These are phyloP conservation scores for Spinellus fusiger DNA, from an alignment of 192 early-diverging fungal genomes.

Conservation along the genomic window DNA sequence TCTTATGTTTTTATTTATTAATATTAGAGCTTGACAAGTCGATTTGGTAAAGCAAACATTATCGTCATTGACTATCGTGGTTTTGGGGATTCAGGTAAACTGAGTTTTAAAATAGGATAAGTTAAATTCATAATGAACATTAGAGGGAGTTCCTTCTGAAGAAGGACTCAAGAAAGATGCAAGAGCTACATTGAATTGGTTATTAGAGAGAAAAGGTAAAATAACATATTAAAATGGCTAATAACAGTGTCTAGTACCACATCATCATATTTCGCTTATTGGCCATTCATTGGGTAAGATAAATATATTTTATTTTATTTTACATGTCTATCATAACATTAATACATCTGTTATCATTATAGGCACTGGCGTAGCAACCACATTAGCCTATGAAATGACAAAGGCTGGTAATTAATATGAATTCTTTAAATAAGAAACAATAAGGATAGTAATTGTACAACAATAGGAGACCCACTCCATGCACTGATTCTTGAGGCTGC, in stretches of 20 bases:
- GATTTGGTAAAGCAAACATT: constrained; percentile 23
- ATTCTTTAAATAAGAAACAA: neutral
- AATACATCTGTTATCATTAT: neutral
- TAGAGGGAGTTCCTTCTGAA: constrained; percentile 30
- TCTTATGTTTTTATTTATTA: no score
- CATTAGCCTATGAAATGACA: constrained; percentile 24
- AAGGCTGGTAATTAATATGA: constrained; percentile 7
- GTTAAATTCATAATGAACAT: neutral
- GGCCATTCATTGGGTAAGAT: constrained; percentile 31
- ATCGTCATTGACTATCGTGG: constrained; percentile 36
- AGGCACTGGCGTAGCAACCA: constrained; percentile 31
- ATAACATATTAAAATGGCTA: neutral
- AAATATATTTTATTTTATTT: neutral
- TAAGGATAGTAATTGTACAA: neutral
- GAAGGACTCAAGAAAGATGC: constrained; percentile 25
- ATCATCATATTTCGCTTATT: constrained; percentile 20
- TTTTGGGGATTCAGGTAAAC: constrained; percentile 32
- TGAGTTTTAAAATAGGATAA: neutral
- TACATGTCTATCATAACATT: neutral
- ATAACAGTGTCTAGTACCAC: constrained; percentile 7
- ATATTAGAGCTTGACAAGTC: constrained; percentile 12
- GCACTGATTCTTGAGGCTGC: constrained; percentile 30
- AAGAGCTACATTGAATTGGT: constrained; percentile 20
- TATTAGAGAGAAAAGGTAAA: constrained; percentile 17
- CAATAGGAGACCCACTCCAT: constrained; percentile 15